Evolutionary conservation across 768 basidiomycete genomes (phyloP), one percentile per base, ranked within the genome.

Genomic region (Tephrocybe sp.): DNA sequence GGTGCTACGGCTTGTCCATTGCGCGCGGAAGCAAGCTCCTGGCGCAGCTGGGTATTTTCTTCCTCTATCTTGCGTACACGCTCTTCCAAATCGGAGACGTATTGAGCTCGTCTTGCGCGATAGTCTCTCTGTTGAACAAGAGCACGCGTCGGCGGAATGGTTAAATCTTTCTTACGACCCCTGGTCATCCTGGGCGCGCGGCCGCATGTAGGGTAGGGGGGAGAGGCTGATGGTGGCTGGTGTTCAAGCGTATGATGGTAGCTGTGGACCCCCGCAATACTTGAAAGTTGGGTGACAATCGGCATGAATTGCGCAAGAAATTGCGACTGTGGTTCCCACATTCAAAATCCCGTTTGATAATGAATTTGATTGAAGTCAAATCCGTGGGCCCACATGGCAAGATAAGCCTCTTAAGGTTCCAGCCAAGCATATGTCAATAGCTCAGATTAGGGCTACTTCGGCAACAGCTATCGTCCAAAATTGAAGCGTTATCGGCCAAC

Each of bases 81-180:
- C 16, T 75, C 71, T 59, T 85, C 82, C 34, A 85, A 72, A 37
- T 77, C 77, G 4, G 74, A 64, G 41, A 84, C 61, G 64, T 83
- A 80, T 47, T 71, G 71, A 4, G 80, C 78, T 57, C 79, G 80
- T 43, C 82, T 73, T 6, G 81, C 82, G 16, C 83, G 77, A 59
- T 83, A 85, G 63, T 82, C 82, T 10, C 83, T 75, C 61, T 85
- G 83, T 56, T 82, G 80, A 40, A 77, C 70, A 23, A 85, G 73
- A 34, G 79, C 75, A 23, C 82, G 75, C 18, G 79, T 75, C 3
- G 79, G 74, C 21, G 82, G 79, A 44, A 80, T 82, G 19, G 79
- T 78, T 30, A 77, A 64, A 65, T 85, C 80, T 64, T 80, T 83
- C 65, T 83, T 82, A 57, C 83, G 79, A 36, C 83, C 83, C 64